Percentiles rank a stretch among this genome's conserved stretches.
Evolutionary conservation across 2,329 filamentous ascomycete species (phyloP).

Genomic region (Rugonectria rugulosa): DNA sequence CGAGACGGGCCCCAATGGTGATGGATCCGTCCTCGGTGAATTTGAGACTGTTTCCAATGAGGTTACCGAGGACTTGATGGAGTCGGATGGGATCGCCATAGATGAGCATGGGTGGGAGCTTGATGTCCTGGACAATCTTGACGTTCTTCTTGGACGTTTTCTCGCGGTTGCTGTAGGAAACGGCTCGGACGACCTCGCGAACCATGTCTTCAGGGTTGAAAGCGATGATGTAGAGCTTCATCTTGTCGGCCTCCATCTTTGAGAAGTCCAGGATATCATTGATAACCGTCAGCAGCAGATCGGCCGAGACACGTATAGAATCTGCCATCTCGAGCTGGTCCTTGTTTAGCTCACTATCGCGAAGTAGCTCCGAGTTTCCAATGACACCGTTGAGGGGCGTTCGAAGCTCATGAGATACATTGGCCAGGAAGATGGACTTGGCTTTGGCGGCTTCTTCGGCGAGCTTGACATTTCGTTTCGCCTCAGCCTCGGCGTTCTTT

Average conservation of each 20-base stretch:
- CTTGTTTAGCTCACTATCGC: conserved; percentile 76
- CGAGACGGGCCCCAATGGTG: conserved; percentile 79
- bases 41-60: conserved; percentile 92
- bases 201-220: conserved; percentile 74
- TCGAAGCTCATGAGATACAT: conserved; percentile 82
- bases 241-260: conserved; percentile 88
- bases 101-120: conserved; percentile 75
- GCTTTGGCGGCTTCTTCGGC: conserved; percentile 85
- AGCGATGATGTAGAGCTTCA: conserved; percentile 79
- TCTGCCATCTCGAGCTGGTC: conserved; percentile 88
- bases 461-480: conserved; percentile 79
- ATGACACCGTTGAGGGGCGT: conserved; percentile 89
- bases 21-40: conserved; percentile 89
- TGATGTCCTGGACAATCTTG: conserved; percentile 74
- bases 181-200: conserved; percentile 70
- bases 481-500: conserved; percentile 77
- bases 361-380: conserved; percentile 83
- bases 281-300: conserved; percentile 88
- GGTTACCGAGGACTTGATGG: conserved; percentile 77
- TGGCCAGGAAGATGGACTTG: conserved; percentile 81
- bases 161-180: conserved; percentile 71
- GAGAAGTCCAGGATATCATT: conserved; percentile 97
- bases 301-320: conserved; percentile 84
- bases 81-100: conserved; percentile 72
- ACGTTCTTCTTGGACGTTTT: conserved; percentile 69